A percentile compares a stretch with the other conserved stretches of the same genome.
Conservation (phyloP, 2,329 filamentous ascomycete genomes). For the Parascedosporium putredinis region DNA sequence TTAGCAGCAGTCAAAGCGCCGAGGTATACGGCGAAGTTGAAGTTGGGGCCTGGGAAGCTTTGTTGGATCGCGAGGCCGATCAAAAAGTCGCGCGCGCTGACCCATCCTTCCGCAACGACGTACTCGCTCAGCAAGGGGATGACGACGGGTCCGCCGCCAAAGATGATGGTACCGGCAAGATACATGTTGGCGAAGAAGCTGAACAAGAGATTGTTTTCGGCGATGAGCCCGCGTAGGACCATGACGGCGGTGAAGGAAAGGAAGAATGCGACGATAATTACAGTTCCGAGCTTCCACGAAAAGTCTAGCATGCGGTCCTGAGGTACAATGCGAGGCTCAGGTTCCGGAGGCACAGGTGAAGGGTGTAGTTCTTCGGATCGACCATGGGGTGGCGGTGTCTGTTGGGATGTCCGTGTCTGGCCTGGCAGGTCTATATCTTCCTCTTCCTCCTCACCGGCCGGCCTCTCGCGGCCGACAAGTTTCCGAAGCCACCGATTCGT, state of each 20-base stretch:
- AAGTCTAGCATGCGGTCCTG: conserved; percentile 24
- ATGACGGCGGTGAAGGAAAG: conserved; percentile 46
- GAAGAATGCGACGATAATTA: conserved; percentile 39
- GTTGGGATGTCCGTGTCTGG: neutral
- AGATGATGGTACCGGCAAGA: conserved; percentile 60
- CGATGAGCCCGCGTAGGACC: conserved; percentile 32
- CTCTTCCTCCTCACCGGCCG: too few species aligned
- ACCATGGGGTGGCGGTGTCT: neutral
- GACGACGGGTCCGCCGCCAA: conserved; percentile 55
- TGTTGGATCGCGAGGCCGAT: conserved; percentile 64
- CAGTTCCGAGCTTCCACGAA: conserved; percentile 32
- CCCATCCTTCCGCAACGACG: conserved; percentile 59
- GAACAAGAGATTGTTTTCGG: conserved; percentile 34
- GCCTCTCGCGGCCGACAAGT: too few species aligned
- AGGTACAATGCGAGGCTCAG: conserved; percentile 16
- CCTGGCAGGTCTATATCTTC: neutral
- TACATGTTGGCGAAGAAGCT: conserved; percentile 63
- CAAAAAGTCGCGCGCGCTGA: conserved; percentile 59
- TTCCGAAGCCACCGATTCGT: too few species aligned
- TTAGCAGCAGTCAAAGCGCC: conserved; percentile 35
- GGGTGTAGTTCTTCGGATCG: conserved; percentile 8
- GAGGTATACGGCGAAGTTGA: conserved; percentile 46
- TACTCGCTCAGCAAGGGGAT: conserved; percentile 53
- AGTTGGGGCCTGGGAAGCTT: conserved; percentile 46
- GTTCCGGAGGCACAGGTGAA: conserved; percentile 18